phyloP scores from a whole-genome alignment of 371 early-diverging fungal genomes.

The Coemansia linderi region DNA sequence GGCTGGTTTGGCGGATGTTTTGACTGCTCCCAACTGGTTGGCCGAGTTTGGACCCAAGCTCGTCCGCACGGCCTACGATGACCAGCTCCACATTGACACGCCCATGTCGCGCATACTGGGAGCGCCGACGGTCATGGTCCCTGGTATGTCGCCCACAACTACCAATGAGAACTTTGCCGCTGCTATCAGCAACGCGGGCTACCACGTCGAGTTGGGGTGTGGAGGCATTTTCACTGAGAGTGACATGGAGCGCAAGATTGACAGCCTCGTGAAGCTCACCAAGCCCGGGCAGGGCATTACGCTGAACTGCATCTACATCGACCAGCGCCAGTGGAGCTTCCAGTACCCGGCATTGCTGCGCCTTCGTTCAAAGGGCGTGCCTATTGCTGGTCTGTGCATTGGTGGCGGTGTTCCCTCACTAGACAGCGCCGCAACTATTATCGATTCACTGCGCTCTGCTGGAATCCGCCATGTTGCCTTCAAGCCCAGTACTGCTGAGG shows the following conservation, averaged over 20 bases:
- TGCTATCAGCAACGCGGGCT: conserved; percentile 92
- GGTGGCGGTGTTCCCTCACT: conserved; percentile 53
- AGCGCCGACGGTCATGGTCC: conserved; percentile 54
- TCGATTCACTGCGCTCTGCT: not conserved
- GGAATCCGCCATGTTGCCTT: conserved; percentile 76
- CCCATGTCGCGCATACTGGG: conserved; percentile 83
- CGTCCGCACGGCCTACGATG: conserved; percentile 57
- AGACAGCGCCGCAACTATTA: not conserved
- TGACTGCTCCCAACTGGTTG: conserved; percentile 82
- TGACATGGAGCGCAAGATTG: conserved; percentile 73
- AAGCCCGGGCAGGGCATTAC: conserved; percentile 84
- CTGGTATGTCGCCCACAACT: conserved; percentile 53
- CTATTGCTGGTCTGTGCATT: conserved; percentile 72
- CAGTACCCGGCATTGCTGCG: conserved; percentile 72
- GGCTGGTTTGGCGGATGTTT: conserved; percentile 67
- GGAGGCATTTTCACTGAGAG: conserved; percentile 89
- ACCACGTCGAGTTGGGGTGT: conserved; percentile 90
- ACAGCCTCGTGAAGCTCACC: conserved; percentile 71
- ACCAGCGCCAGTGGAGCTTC: conserved; percentile 92
- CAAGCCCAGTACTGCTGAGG: conserved; percentile 16
- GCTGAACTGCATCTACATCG: conserved; percentile 88
- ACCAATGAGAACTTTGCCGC: conserved; percentile 42
- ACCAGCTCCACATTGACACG: conserved; percentile 83
- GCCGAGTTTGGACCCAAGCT: conserved; percentile 76
- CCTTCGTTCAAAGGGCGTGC: not conserved